Evolutionary conservation across 164 flowering plant genomes (phyloP).

Genomic region (Malania oleifera): DNA sequence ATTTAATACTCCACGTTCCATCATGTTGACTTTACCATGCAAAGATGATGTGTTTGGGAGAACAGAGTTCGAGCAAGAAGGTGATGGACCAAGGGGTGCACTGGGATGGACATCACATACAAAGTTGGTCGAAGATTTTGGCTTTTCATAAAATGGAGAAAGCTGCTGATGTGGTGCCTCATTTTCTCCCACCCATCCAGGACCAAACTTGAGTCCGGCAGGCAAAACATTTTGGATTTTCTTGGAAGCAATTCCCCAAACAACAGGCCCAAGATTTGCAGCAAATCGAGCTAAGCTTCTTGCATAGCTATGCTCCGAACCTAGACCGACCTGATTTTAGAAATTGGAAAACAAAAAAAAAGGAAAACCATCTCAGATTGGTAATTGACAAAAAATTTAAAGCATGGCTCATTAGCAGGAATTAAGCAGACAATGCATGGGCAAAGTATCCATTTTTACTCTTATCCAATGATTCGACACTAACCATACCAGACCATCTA

Average conservation of each 20-base stretch:
- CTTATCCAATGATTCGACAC: too few species aligned
- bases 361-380: neutral
- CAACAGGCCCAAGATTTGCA: slow-evolving; percentile 75
- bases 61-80: slow-evolving; percentile 17
- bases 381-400: neutral
- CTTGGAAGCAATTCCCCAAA: slow-evolving; percentile 70
- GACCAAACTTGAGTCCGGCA: slow-evolving; percentile 49
- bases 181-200: slow-evolving; percentile 62
- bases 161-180: slow-evolving; percentile 15
- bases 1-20: slow-evolving; percentile 21
- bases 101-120: slow-evolving; percentile 16
- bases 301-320: slow-evolving; percentile 61
- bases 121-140: neutral
- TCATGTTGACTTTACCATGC: slow-evolving; percentile 10
- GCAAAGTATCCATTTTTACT: too few species aligned
- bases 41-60: slow-evolving; percentile 13
- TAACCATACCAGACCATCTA: too few species aligned
- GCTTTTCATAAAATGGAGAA: neutral
- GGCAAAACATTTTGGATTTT: slow-evolving; percentile 60
- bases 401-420: too few species aligned
- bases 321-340: slow-evolving; percentile 66
- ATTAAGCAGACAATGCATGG: too few species aligned
- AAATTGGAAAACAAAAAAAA: neutral
- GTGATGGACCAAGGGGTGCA: slow-evolving; percentile 11
- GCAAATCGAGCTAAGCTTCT: slow-evolving; percentile 84